phyloP scores from a whole-genome alignment of 768 basidiomycete species.

The Hygrocybe coccinea region DNA sequence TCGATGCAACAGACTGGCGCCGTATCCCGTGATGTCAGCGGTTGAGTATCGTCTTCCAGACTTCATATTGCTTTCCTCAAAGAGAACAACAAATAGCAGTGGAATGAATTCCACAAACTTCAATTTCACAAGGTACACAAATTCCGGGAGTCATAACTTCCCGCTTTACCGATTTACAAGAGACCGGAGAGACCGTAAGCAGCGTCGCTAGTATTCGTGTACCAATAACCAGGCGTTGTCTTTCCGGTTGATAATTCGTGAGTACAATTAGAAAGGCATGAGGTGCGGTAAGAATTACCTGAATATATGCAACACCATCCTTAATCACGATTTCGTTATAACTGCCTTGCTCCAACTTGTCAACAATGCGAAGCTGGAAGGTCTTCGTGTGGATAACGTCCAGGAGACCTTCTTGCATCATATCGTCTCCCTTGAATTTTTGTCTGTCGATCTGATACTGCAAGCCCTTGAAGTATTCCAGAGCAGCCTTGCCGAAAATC shows the following conservation, averaged over 20 bases:
- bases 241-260: neutral
- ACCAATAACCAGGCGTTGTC: neutral
- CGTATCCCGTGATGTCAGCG: too few species aligned
- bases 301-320: slow-evolving; percentile 34
- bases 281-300: slow-evolving; percentile 20
- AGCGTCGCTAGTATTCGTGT: slow-evolving; percentile 3
- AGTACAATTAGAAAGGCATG: neutral
- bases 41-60: too few species aligned
- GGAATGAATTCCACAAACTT: too few species aligned
- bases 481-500: slow-evolving; percentile 13
- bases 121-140: too few species aligned
- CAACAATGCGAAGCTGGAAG: slow-evolving; percentile 36
- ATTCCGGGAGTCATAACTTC: neutral
- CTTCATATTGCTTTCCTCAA: too few species aligned
- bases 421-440: slow-evolving; percentile 35
- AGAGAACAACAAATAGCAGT: too few species aligned
- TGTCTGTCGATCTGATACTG: slow-evolving; percentile 29
- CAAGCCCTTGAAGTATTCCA: slow-evolving; percentile 26
- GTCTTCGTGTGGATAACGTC: slow-evolving; percentile 34
- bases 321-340: slow-evolving; percentile 33
- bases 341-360: slow-evolving; percentile 24
- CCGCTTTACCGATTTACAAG: neutral
- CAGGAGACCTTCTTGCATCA: slow-evolving; percentile 39
- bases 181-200: neutral
- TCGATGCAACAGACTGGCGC: too few species aligned